These are phyloP conservation scores for Melaleuca quinquenervia DNA, from an alignment of 345 rosid species.

Conservation along the genomic window DNA sequence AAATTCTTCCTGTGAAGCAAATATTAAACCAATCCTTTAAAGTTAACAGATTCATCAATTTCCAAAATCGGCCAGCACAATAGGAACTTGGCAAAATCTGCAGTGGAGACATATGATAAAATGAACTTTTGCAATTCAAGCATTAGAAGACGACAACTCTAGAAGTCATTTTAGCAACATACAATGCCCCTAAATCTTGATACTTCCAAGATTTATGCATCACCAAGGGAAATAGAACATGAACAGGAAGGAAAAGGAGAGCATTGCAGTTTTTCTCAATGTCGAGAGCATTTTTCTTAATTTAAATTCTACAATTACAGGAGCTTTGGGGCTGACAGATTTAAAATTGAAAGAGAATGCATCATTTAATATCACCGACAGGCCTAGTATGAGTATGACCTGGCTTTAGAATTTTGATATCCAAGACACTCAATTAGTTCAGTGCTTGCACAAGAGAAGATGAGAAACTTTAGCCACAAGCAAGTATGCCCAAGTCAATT, in stretches of 20 bases:
- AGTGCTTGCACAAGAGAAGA: neutral
- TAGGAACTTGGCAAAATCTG: neutral
- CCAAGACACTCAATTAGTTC: neutral
- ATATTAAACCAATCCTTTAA: neutral
- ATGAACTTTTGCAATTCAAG: neutral
- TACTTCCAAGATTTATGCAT: neutral
- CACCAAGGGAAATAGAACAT: neutral
- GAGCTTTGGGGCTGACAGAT: neutral
- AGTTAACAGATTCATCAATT: neutral
- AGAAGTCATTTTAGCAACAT: neutral
- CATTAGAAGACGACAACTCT: neutral
- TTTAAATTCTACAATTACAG: neutral
- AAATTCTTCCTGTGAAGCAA: neutral
- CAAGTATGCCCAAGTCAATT: neutral
- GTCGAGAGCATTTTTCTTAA: neutral
- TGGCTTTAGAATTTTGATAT: neutral
- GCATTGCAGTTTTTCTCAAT: neutral
- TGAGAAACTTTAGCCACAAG: neutral
- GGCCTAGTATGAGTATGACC: neutral
- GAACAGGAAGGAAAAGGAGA: neutral
- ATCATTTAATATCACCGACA: neutral
- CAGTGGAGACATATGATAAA: neutral
- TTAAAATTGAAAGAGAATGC: neutral
- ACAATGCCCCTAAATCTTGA: neutral
- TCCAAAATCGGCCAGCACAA: neutral